Conservation (phyloP, 495 filamentous ascomycete genomes). For the Talaromyces nanjingensis region DNA sequence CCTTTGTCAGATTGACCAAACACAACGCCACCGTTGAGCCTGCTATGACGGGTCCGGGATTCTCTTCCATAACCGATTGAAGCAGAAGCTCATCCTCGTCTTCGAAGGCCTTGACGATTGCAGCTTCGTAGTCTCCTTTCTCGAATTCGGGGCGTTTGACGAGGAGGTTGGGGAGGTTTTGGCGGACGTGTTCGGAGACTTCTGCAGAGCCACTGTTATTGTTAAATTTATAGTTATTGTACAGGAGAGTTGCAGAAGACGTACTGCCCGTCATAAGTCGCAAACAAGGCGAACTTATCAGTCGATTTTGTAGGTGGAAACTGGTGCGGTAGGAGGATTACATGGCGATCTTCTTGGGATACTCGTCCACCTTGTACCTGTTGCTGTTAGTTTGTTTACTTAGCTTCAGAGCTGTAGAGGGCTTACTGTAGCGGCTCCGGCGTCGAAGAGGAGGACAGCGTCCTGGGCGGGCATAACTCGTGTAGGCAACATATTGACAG, state of each 20-base stretch:
- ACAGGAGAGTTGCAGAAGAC: too few relatives aligned
- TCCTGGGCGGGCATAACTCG: conserved; percentile 21
- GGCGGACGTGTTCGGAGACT: conserved; percentile 28
- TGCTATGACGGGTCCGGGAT: conserved; percentile 19
- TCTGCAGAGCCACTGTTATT: conserved; percentile 26
- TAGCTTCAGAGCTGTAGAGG: not conserved
- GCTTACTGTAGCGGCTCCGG: conserved; percentile 25
- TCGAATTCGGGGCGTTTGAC: conserved; percentile 24
- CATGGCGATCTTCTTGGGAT: conserved; percentile 28
- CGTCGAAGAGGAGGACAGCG: conserved; percentile 26
- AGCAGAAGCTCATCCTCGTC: conserved; percentile 18
- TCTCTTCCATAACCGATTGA: conserved; percentile 21
- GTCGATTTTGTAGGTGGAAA: conserved; percentile 23
- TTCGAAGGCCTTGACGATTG: conserved; percentile 12
- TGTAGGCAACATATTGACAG: conserved; percentile 16
- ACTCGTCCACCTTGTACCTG: conserved; percentile 28
- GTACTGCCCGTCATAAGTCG: conserved; percentile 38
- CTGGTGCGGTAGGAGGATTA: conserved; percentile 23
- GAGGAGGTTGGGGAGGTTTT: conserved; percentile 23
- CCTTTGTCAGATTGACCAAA: conserved; percentile 29
- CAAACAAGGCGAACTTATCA: conserved; percentile 32
- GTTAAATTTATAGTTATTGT: too few relatives aligned
- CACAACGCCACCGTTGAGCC: conserved; percentile 33
- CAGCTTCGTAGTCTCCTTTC: conserved; percentile 14
- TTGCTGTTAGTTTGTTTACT: conserved; percentile 6